Conservation (phyloP, 495 filamentous ascomycete genomes). For the Trichodelitschia bisporula region DNA sequence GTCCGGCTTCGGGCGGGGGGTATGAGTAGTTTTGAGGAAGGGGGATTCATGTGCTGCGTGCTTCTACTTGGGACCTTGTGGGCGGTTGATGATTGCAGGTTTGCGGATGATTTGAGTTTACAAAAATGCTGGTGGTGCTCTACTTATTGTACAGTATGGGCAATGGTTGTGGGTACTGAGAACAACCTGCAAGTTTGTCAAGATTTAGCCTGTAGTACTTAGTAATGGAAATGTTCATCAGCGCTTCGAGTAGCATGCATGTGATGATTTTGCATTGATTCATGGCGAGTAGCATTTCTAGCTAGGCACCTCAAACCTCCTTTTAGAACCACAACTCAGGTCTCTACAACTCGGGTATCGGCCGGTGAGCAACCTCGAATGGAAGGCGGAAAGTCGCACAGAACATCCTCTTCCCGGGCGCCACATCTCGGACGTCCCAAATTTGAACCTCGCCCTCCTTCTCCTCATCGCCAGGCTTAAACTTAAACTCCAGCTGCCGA, state of each 20-base stretch:
- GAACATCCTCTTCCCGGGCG: conserved; percentile 88
- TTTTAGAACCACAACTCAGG: not conserved
- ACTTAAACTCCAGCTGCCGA: conserved; percentile 30
- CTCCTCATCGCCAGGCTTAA: conserved; percentile 29
- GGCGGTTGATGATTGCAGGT: too few relatives aligned
- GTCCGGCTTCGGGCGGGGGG: too few relatives aligned
- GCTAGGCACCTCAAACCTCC: not conserved
- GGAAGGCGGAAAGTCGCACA: conserved; percentile 82
- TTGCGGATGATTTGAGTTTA: too few relatives aligned
- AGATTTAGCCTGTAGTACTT: not conserved
- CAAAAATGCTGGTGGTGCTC: not conserved
- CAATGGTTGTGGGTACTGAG: not conserved
- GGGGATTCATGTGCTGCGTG: too few relatives aligned
- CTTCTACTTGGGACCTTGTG: too few relatives aligned
- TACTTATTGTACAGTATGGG: not conserved
- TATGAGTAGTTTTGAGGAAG: too few relatives aligned
- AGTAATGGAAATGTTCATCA: not conserved
- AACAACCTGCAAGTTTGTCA: not conserved
- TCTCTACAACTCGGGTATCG: conserved; percentile 1
- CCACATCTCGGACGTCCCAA: conserved; percentile 64
- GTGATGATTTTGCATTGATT: not conserved
- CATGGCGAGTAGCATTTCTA: not conserved
- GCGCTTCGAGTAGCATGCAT: not conserved
- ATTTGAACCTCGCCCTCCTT: conserved; percentile 31
- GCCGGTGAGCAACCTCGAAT: conserved; percentile 47